Evolutionary conservation across 2,329 filamentous ascomycete genomes (phyloP), one percentile per base, ranked within the genome.

Genomic region (Colletotrichum euphorbiae): DNA sequence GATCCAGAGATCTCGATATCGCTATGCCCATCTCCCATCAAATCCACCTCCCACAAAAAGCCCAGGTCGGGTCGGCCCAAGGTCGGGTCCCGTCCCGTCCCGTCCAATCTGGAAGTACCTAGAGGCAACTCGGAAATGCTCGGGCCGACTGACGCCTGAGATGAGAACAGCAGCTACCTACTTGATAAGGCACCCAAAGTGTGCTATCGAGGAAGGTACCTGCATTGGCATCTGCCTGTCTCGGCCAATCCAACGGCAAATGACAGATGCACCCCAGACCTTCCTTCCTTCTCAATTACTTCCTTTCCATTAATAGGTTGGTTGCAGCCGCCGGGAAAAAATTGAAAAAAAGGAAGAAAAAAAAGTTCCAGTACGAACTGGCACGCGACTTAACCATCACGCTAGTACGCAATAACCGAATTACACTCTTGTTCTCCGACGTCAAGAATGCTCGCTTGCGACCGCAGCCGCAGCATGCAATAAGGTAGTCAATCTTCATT

Each of bases 161-260:
- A 28, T 28, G 28, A 28, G 28, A 28, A 7, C 6, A 28, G 28
- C 28, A 28, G 28, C 28, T 28, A 28, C 6, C 6, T 28, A 24
- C 24, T 24, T 24, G 5, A 4, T 24, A 8, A 21, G 45, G 9
- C 17, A 24, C 17, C 42, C 19, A 59, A 55, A 45, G 24, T 42
- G 46, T 38, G 40, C 46, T 56, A 46, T 40, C 50, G 58, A 24
- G 24, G 6, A 28, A 56, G 42, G 64, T 63, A 68, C 65, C 65
- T 68, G 65, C 65, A 65, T 68, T 64, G 60, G 46, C 65, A 64
- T 24, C 52, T 63, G 42, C 36, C 50, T 24, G 48, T 21, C 63
- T 63, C 52, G 52, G 50, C 54, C 62, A 66, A 66, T 66, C n/a
- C 52, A 42, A 46, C 60, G 40, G 38, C 65, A 64, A 64, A 45